Evolutionary conservation across 352 stramenopile species (phyloP), one percentile per base, ranked within the genome.

Genomic region (Pythium brachiatum): DNA sequence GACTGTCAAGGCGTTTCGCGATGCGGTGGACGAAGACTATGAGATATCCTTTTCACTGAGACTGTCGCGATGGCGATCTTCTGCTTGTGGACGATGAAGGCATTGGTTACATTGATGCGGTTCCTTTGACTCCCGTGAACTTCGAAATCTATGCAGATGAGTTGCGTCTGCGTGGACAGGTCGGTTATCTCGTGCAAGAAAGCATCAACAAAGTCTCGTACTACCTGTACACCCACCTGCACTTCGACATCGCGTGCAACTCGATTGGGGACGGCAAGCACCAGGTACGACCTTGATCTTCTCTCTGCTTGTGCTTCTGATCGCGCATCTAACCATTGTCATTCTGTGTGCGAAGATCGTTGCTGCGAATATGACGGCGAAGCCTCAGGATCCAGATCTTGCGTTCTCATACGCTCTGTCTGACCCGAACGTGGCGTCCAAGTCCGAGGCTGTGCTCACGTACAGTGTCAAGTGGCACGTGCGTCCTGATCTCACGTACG

Each of bases 111-210:
- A 34, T 11, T 34, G 21, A n/a, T 29, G 34, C 8, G 5, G 39
- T 53, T 60, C 62, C 60, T 64, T 75, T 78, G 51, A 69, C 68
- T 60, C 51, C 53, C 41, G 15, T 67, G 39, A 47, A 79, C 74
- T 99, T 98, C 77, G 95, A 99, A 83, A 98, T 99, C 88, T 98
- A 99, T 73, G 81, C 99, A 27, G 96, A 99, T 74, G 96, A 99
- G 81, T 81, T 99, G 51, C 95, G 94, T 51, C 88, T 99, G 68
- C 97, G 90, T 81, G 96, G 95, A 23, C 98, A 98, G 68, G 83
- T 99, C 29, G 96, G 95, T 32, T 93, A 98, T 50, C 78, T 94
- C 15, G 72, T 92, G 31, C 78, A 92, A 47, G 67, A 86, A 60
- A 75, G 74, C 56, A 82, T 83, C 71, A 88, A 75, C 58, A 72